Evolutionary conservation across 2,329 filamentous ascomycete genomes (phyloP).

Genomic region (Colletotrichum sp.): DNA sequence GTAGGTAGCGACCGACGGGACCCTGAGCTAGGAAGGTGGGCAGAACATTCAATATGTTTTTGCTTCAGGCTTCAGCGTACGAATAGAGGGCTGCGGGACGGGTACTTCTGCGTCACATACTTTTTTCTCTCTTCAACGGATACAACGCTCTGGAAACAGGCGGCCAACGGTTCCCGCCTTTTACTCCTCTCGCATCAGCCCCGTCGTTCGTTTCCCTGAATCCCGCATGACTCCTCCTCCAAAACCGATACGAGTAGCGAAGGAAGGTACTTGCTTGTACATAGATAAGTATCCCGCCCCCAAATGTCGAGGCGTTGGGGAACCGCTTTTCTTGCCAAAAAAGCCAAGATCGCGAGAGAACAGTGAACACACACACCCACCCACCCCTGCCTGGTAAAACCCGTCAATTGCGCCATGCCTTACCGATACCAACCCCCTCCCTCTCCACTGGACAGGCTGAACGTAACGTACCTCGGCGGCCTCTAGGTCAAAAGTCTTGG

Average conservation of each 20-base stretch:
- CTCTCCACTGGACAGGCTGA: background rate
- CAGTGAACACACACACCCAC: background rate
- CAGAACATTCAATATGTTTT: background rate
- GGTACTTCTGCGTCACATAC: background rate
- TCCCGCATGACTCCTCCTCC: background rate
- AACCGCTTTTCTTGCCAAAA: background rate
- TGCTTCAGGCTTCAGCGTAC: background rate
- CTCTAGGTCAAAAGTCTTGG: background rate
- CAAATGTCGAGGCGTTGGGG: background rate
- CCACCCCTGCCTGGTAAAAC: background rate
- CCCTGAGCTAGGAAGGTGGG: background rate
- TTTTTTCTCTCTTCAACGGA: background rate
- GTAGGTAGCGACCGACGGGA: background rate
- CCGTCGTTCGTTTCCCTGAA: background rate
- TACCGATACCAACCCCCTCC: background rate
- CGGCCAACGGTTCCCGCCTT: background rate
- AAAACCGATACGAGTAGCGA: background rate
- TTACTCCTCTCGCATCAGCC: background rate
- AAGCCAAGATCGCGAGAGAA: background rate
- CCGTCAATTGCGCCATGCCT: slow-evolving; percentile 7
- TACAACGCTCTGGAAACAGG: background rate
- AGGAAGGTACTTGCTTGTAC: background rate
- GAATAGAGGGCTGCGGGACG: background rate
- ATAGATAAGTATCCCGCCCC: background rate
- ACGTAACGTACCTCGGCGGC: background rate